These are phyloP conservation scores for Wakefieldia striispora DNA, from an alignment of 768 basidiomycete genomes.

Conservation along the genomic window DNA sequence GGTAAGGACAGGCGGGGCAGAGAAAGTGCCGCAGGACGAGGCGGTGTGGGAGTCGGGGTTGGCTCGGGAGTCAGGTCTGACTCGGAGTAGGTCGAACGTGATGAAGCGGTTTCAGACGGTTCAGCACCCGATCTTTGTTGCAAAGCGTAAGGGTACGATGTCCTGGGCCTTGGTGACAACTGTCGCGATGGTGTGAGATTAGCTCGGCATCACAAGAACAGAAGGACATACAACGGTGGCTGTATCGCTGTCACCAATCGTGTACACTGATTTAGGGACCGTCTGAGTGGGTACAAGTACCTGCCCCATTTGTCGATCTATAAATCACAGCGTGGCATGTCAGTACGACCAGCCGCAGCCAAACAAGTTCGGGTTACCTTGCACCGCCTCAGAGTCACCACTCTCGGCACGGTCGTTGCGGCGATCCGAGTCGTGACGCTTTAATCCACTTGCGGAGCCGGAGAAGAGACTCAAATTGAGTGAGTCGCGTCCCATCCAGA, in stretches of 20 bases:
- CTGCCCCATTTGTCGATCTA: constrained; percentile 21
- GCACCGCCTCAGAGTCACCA: constrained; percentile 20
- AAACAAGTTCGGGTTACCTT: constrained; percentile 19
- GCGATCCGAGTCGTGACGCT: constrained; percentile 13
- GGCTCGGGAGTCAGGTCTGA: constrained; percentile 29
- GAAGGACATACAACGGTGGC: constrained; percentile 18
- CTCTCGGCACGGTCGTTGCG: constrained; percentile 15
- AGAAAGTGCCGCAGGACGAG: constrained; percentile 33
- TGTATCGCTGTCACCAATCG: constrained; percentile 22
- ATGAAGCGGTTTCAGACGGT: constrained; percentile 13
- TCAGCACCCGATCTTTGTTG: not conserved
- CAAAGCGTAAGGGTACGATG: constrained; percentile 17
- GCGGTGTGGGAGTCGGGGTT: constrained; percentile 40
- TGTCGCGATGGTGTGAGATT: constrained; percentile 18
- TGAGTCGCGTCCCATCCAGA: constrained; percentile 31
- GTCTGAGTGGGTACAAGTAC: not conserved
- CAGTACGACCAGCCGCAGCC: not conserved
- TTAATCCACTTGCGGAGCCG: constrained; percentile 9
- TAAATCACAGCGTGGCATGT: not conserved
- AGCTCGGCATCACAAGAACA: not conserved
- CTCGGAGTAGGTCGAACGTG: constrained; percentile 27
- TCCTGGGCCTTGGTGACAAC: constrained; percentile 12
- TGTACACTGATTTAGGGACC: constrained; percentile 11
- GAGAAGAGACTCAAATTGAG: constrained; percentile 31
- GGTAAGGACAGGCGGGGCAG: constrained; percentile 25